These are phyloP conservation scores for Xylariaceae sp. DNA, from an alignment of 2,329 filamentous ascomycete genomes.

Conservation along the genomic window DNA sequence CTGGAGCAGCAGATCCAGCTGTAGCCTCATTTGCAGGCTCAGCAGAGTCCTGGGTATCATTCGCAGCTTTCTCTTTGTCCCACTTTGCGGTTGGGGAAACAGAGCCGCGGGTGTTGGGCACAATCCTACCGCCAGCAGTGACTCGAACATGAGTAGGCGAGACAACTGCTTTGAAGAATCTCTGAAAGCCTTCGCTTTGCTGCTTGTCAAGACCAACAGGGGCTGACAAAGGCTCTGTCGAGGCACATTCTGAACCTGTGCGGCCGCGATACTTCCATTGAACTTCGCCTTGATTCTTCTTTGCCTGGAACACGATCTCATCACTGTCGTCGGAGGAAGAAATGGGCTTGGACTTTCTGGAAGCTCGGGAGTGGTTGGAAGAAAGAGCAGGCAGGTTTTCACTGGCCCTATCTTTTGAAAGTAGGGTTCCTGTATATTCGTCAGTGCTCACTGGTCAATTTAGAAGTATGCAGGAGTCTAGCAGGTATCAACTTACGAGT, in stretches of 20 bases:
- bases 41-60: conserved; percentile 21
- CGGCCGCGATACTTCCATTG: conserved; percentile 47
- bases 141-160: conserved; percentile 66
- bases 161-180: conserved; percentile 66
- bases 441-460: background rate
- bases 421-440: conserved; percentile 21
- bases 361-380: conserved; percentile 14
- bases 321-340: conserved; percentile 37
- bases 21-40: conserved; percentile 26
- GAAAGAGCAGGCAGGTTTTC: conserved; percentile 10
- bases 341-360: conserved; percentile 32
- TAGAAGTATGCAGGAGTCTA: conserved; percentile 13
- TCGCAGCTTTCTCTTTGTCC: conserved; percentile 39
- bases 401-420: conserved; percentile 26
- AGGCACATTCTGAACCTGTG: conserved; percentile 41
- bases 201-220: conserved; percentile 53
- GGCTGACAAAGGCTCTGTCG: conserved; percentile 50
- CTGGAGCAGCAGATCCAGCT: conserved; percentile 7
- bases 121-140: conserved; percentile 65
- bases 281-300: conserved; percentile 26
- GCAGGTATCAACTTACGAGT: conserved; percentile 37
- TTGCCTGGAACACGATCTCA: conserved; percentile 38
- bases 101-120: conserved; percentile 59
- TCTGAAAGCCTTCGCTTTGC: conserved; percentile 63
- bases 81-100: conserved; percentile 53